Conservation (phyloP, 345 rosid species). For the Viola odorata region DNA sequence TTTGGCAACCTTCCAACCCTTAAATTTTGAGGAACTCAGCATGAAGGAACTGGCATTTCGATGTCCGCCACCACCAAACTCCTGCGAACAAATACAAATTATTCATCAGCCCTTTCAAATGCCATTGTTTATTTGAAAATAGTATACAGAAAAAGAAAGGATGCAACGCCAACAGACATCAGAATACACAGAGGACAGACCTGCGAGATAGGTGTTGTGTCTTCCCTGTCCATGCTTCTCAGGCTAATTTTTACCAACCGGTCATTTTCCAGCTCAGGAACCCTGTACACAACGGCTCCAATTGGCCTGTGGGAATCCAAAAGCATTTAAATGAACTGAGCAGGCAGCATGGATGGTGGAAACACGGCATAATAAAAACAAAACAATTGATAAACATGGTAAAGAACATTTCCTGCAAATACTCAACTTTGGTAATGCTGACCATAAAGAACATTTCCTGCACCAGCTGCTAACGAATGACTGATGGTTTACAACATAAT, state of each 20-base stretch:
- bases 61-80: conserved; percentile 73
- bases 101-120: neutral
- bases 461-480: too few relatives aligned
- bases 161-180: neutral
- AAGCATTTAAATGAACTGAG: neutral
- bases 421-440: too few relatives aligned
- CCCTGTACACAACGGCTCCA: conserved; percentile 64
- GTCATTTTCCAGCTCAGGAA: conserved; percentile 51
- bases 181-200: conserved; percentile 7
- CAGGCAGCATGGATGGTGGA: too few relatives aligned
- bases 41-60: conserved; percentile 66
- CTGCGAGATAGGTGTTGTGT: conserved; percentile 52
- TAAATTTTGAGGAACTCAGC: conserved; percentile 39
- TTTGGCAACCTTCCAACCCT: conserved; percentile 42
- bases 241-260: conserved; percentile 61
- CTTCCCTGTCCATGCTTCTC: conserved; percentile 54
- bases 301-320: conserved; percentile 31
- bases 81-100: conserved; percentile 21
- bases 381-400: too few relatives aligned
- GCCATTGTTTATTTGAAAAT: neutral
- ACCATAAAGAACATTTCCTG: too few relatives aligned
- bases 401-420: too few relatives aligned
- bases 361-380: too few relatives aligned
- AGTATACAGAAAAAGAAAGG: neutral
- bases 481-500: too few relatives aligned